Base-by-base conservation (phyloP, 176 grass and related monocot species). In the Urochloa ruziziensis region DNA sequence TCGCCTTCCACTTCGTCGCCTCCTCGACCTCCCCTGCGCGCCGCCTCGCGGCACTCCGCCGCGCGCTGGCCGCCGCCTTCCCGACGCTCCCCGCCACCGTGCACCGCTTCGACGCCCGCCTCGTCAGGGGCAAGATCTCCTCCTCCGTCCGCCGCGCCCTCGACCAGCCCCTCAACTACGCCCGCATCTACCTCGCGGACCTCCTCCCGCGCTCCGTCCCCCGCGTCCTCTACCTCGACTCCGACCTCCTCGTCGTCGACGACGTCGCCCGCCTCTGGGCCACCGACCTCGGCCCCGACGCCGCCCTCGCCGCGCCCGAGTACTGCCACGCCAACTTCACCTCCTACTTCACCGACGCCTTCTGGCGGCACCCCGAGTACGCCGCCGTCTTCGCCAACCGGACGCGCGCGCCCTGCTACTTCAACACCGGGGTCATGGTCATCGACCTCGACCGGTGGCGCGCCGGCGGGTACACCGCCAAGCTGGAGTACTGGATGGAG, bases 401-500 rank as follows among this genome's bases (percentile, higher is more conserved):
- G 39, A 46, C 80, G 32, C 89, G 91, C 10, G 7, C 6, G 7
- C 93, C 93, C 1, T 98, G 96, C 89, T 99, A 99, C 89, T 99
- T 99, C 96, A 99, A 99, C 83, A 99, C 96, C 30, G 96, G 96
- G 10, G 96, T 99, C 68, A 99, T 99, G 93, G 96, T 99, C 60
- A 99, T 99, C 68, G 93, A 99, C 76, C 89, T 99, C 3, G 89
- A 87, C 27, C 36, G 94, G 19, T 99, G 96, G 96, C 89, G 96
- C 30, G 74, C 74, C 7, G 89, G 91, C 1, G 87, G 73, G 42
- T 99, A 89, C 85, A 99, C 96, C 3, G 81, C 70, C 34, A 88
- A 91, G 88, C 73, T 99, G 34, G 96, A 99, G 91, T 88, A 85
- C 74, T 99, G 96, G 96, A 99, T 99, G 96, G 93, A 99, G 85